Base-by-base conservation (phyloP, 2,329 filamentous ascomycete genomes). In the Fragosphaeria purpurea region DNA sequence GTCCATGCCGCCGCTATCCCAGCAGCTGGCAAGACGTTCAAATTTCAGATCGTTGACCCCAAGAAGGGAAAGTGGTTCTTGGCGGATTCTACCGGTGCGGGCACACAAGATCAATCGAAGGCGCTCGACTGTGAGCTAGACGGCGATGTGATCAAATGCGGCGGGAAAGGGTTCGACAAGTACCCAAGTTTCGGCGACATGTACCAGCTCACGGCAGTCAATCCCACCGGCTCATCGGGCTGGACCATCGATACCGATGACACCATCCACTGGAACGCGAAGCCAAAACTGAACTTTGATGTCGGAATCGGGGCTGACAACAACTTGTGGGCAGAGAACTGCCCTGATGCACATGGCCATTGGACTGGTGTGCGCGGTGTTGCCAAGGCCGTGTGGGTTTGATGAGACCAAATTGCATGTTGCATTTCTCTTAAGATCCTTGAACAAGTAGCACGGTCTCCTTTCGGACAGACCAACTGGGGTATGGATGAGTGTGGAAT, bases 51-150 rank as follows among this genome's bases (percentile, higher is more conserved):
- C 44, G 46, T 46, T 40, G 56, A 58, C 39, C 54, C 55, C 43
- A 53, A 47, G 40, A 56, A 57, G 52, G 57, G 55, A 54, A 57
- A 57, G 46, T 53, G 48, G 41, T 57, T 48, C 47, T 48, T 57
- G 32, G 52, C 48, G 12, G 51, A 53, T 13, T 44, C 49, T 32
- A 48, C 50, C 12, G 56, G 54, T 37, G 11, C 33, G 0, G 51
- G 48, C 41, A 58, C 56, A 1, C 45, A 55, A 22, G 54, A 58
- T 40, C 46, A 49, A 34, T n/a, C 56, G 31, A 56, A 58, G 51
- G 56, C 56, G 6, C 43, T 58, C 9, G 41, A 48, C 34, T 58
- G 56, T 38, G 38, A 44, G 45, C 51, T 58, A 11, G 35, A 32
- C 35, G 50, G n/a, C 41, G 54, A 56, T 40, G 56, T 58, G 6